Evolutionary conservation across 345 rosid genomes (phyloP), one percentile per base, ranked within the genome.

Genomic region (Aquilaria malaccensis): DNA sequence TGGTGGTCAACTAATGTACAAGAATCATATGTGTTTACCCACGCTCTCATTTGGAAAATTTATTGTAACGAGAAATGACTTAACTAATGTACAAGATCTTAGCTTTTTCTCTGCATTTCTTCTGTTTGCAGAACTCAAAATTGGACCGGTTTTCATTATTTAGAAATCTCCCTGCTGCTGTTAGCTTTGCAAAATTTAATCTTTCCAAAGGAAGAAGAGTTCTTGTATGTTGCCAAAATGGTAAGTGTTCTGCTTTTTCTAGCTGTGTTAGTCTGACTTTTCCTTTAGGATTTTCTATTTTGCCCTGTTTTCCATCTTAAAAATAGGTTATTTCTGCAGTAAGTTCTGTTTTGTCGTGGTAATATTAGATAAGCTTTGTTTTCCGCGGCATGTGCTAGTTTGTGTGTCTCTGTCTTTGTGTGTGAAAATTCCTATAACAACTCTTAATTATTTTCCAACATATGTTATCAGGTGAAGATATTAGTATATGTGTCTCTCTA

Each of bases 221-320:
- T 69, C 76, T 93, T 41, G 74, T 89, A 67, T 89, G 97, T 71
- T 89, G 97, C 70, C 77, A 62, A n/a, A 79, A 76, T 55, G 98
- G 97, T 92, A 76, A 78, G 80, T 61, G 13, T 66, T 15, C 37
- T 32, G 13, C 37, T 33, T 56, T 45, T 5, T 2, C 47, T 33
- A 13, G 37, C 15, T n/a, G 3, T 11, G 4, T 22, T 32, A 14
- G n/a, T 2, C 30, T 55, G 15, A 15, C 4, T 37, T 15, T 15
- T 15, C 15, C 15, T 55, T 30, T 14, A 30, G 14, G 13, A 51
- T 7, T 30, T 15, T 2, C 11, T 22, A 1, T 11, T 64, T 45
- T 55, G 6, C 46, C 7, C 4, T 37, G 43, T 37, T 37, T 7
- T 37, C 43, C 7, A 37, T 37, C 6, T 37, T 37, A 37, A 4